Conservation (phyloP, 345 rosid genomes). For the Triadica sebifera region DNA sequence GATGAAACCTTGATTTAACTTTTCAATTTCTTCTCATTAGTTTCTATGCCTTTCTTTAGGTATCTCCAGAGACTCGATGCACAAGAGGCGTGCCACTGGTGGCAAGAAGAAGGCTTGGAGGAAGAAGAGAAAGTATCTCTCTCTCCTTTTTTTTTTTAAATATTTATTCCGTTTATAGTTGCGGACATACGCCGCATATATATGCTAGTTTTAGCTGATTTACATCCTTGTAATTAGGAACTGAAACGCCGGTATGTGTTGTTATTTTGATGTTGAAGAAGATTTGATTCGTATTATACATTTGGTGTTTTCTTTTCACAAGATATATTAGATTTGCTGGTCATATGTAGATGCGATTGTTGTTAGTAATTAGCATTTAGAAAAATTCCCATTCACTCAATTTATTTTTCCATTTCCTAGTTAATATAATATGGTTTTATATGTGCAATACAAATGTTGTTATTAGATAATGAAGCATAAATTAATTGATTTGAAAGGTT, state of each 20-base stretch:
- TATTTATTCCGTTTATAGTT: too few species aligned
- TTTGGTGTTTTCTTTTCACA: too few species aligned
- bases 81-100: slow-evolving; percentile 79
- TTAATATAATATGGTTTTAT: background rate
- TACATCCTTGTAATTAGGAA: background rate
- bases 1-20: background rate
- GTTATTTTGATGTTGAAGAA: background rate
- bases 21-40: background rate
- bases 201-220: background rate
- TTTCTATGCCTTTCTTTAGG: slow-evolving; percentile 27
- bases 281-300: too few species aligned
- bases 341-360: too few species aligned
- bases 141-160: too few species aligned
- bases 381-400: background rate
- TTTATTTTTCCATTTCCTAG: background rate
- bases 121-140: slow-evolving; percentile 59
- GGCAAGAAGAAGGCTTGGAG: slow-evolving; percentile 71
- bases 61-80: slow-evolving; percentile 65
- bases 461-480: background rate
- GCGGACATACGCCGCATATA: too few species aligned
- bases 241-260: background rate
- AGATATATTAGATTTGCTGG: too few species aligned
- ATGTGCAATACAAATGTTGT: background rate
- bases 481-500: background rate
- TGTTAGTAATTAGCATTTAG: too few species aligned